These are phyloP conservation scores for Mortierella antarctica DNA, from an alignment of 192 early-diverging fungal genomes.

Conservation along the genomic window DNA sequence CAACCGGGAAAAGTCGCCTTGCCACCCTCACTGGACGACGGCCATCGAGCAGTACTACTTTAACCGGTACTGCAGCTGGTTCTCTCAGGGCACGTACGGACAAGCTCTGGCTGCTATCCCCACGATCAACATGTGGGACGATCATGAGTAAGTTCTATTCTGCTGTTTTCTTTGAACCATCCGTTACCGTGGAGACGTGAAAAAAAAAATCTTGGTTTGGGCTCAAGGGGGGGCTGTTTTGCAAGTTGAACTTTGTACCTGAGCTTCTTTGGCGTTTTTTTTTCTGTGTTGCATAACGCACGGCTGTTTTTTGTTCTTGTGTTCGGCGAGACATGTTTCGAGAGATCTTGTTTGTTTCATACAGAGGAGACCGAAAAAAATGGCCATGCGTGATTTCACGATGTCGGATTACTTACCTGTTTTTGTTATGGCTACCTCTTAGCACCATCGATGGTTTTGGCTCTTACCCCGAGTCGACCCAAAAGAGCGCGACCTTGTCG, in stretches of 20 bases:
- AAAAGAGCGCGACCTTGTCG: slow-evolving; percentile 24
- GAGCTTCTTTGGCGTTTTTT: neutral
- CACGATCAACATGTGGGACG: slow-evolving; percentile 83
- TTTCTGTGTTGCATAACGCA: neutral
- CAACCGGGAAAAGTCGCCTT: slow-evolving; percentile 41
- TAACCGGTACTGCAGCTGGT: slow-evolving; percentile 47
- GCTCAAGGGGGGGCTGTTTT: too few relatives aligned
- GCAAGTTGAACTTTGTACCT: neutral
- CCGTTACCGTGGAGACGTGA: neutral
- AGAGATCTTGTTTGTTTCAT: too few relatives aligned
- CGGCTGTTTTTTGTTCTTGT: neutral
- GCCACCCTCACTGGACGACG: slow-evolving; percentile 17
- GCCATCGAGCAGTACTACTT: slow-evolving; percentile 47
- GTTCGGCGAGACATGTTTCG: too few relatives aligned
- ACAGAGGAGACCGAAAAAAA: too few relatives aligned
- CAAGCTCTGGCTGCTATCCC: slow-evolving; percentile 79
- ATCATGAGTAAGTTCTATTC: slow-evolving; percentile 69
- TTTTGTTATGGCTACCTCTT: neutral
- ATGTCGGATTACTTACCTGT: slow-evolving; percentile 47
- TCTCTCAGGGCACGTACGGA: slow-evolving; percentile 42
- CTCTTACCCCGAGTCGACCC: slow-evolving; percentile 75
- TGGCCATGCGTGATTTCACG: neutral
- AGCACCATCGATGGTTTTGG: slow-evolving; percentile 86
- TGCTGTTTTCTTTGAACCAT: slow-evolving; percentile 3
- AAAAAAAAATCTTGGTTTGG: neutral